phyloP scores from a whole-genome alignment of 83 land plant genomes.

The Picea abies region DNA sequence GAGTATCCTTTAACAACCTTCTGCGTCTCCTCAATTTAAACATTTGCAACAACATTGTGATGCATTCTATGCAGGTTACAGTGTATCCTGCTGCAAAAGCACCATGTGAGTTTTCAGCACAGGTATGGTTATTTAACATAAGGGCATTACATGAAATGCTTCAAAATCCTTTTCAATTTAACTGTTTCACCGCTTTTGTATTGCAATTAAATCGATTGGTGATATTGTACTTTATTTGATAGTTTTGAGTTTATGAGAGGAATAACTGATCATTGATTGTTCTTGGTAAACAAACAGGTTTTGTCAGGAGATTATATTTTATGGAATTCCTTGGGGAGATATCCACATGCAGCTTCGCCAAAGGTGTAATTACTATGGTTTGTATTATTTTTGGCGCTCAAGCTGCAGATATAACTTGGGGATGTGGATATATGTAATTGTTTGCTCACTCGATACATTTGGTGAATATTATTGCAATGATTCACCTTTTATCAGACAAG shows the following conservation, averaged over 20 bases:
- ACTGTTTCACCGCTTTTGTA: not conserved
- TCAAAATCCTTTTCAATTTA: not conserved
- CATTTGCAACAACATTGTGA: not conserved
- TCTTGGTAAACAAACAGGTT: slow-evolving; percentile 34
- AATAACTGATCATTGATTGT: not conserved
- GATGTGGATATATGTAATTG: too few species aligned
- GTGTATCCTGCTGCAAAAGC: slow-evolving; percentile 16
- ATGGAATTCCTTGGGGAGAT: slow-evolving; percentile 72
- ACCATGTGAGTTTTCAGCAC: slow-evolving; percentile 12
- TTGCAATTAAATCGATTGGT: not conserved
- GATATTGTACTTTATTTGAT: not conserved
- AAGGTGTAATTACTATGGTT: slow-evolving; percentile 19
- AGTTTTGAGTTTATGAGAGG: not conserved
- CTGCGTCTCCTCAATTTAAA: not conserved
- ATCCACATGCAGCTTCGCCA: slow-evolving; percentile 52
- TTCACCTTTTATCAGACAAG: not conserved
- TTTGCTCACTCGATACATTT: too few species aligned
- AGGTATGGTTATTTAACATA: not conserved
- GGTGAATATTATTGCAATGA: too few species aligned
- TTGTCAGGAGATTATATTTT: slow-evolving; percentile 67
- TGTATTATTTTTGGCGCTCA: not conserved
- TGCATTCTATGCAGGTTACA: slow-evolving; percentile 11
- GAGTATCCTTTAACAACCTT: not conserved
- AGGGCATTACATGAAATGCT: not conserved
- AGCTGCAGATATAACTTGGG: too few species aligned